phyloP scores from a whole-genome alignment of 257 asterid species.

The Voacanga thouarsii region DNA sequence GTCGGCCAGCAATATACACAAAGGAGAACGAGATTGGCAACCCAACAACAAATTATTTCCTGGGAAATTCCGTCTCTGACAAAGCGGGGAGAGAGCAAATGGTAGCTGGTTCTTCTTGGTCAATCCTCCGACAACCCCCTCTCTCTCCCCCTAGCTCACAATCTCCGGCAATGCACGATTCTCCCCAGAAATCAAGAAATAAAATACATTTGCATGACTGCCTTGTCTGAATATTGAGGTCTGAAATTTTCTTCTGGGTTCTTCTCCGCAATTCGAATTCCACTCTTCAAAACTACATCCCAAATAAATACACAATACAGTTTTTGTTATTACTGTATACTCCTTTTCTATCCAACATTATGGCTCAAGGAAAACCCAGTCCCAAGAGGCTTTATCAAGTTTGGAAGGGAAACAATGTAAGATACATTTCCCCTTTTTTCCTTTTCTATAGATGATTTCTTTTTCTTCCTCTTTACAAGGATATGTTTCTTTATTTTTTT shows the following conservation, averaged over 20 bases:
- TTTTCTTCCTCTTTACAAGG: background rate
- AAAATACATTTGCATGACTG: background rate
- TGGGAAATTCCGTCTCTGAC: constrained; percentile 21
- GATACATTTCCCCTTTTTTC: constrained; percentile 9
- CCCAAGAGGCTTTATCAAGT: constrained; percentile 62
- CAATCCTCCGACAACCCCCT: background rate
- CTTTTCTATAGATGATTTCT: background rate
- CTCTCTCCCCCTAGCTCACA: background rate
- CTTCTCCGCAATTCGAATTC: background rate
- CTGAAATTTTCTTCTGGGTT: background rate
- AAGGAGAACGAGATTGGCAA: background rate
- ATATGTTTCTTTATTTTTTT: background rate
- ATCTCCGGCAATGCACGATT: background rate
- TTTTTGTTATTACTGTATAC: background rate
- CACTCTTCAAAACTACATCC: background rate
- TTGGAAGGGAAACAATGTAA: constrained; percentile 85
- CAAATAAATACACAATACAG: background rate
- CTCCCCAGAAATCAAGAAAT: background rate
- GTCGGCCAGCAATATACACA: too few relatives aligned
- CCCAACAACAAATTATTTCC: background rate
- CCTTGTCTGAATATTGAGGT: background rate
- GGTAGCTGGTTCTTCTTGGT: constrained; percentile 14
- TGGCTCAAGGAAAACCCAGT: constrained; percentile 38
- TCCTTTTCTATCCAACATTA: background rate
- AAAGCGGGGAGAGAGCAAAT: background rate